Evolutionary conservation across 306 rosid genomes (phyloP), one percentile per base, ranked within the genome.

Genomic region (Vigna trinervia): DNA sequence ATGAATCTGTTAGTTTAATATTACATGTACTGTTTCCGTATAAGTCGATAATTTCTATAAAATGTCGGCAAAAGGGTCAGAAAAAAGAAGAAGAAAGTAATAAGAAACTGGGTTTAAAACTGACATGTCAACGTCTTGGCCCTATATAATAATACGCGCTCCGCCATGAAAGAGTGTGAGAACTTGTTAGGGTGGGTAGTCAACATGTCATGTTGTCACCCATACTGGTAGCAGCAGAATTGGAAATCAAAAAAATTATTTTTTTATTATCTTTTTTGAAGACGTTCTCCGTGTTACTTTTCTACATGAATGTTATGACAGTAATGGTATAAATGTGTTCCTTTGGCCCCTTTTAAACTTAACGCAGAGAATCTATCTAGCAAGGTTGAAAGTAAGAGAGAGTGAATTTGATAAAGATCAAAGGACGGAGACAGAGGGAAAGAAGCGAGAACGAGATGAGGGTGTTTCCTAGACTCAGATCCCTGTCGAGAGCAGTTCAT

Each of bases 401-500:
- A 12, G 62, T 61, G 48, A 13, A 32, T 17, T 62, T 57, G 63
- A 20, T 10, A 11, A 14, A 10, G 1, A 45, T 45, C 50, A 45
- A 3, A 45, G 13, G 48, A 43, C 4, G 13, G 1, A 43, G 13
- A 43, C 48, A 59, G 39, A 58, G 3, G 3, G 14, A 13, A 38
- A 41, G 7, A 62, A 15, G 28, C 10, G 20, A 47, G 6, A 66
- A 45, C 28, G 68, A 69, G 48, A 43, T 78, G 85, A 84, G 50
- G 88, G 67, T 80, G 69, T 81, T 84, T 71, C 65, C 76, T 1
- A 83, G 78, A 77, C 70, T 88, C 62, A 89, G 71, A 81, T 78
- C 80, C 80, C 58, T 77, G 64, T 89, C 96, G 11, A 79, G 91
- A 77, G 79, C 92, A 30, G 93, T 93, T 14, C 91, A 89, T 43